Conservation (phyloP, 2,329 filamentous ascomycete species). For the Helminthosporium solani region DNA sequence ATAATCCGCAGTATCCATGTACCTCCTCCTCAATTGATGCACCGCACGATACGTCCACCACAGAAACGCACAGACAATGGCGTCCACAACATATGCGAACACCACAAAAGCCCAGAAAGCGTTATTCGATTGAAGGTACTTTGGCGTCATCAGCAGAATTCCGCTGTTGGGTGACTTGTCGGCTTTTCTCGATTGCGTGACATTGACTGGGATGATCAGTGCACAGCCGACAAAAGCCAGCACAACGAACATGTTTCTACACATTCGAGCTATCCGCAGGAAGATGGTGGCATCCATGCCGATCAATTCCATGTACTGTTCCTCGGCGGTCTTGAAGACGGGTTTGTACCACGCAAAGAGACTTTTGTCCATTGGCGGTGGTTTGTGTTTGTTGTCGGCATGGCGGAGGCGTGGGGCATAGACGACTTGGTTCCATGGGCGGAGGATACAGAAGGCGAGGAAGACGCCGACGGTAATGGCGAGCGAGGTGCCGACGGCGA, state of each 20-base stretch:
- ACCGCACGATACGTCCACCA: slow-evolving; percentile 89
- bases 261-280: slow-evolving; percentile 85
- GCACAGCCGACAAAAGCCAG: slow-evolving; percentile 71
- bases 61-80: slow-evolving; percentile 75
- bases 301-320: slow-evolving; percentile 74
- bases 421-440: slow-evolving; percentile 86
- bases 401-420: slow-evolving; percentile 94
- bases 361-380: slow-evolving; percentile 82
- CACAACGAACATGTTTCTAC: slow-evolving; percentile 80
- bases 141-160: slow-evolving; percentile 41
- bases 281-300: slow-evolving; percentile 92
- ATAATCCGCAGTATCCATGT: slow-evolving; percentile 85
- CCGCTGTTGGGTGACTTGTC: slow-evolving; percentile 13
- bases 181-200: slow-evolving; percentile 38
- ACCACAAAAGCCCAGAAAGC: slow-evolving; percentile 62
- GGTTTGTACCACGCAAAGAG: slow-evolving; percentile 84
- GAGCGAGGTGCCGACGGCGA: slow-evolving; percentile 77
- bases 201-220: slow-evolving; percentile 80
- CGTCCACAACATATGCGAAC: slow-evolving; percentile 65
- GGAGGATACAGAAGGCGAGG: slow-evolving; percentile 80
- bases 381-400: slow-evolving; percentile 85
- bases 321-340: slow-evolving; percentile 74
- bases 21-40: slow-evolving; percentile 67
- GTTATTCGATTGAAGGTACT: slow-evolving; percentile 43
- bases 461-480: slow-evolving; percentile 73